Evolutionary conservation across 176 grass and related monocot genomes (phyloP).

Genomic region (Zea mays): DNA sequence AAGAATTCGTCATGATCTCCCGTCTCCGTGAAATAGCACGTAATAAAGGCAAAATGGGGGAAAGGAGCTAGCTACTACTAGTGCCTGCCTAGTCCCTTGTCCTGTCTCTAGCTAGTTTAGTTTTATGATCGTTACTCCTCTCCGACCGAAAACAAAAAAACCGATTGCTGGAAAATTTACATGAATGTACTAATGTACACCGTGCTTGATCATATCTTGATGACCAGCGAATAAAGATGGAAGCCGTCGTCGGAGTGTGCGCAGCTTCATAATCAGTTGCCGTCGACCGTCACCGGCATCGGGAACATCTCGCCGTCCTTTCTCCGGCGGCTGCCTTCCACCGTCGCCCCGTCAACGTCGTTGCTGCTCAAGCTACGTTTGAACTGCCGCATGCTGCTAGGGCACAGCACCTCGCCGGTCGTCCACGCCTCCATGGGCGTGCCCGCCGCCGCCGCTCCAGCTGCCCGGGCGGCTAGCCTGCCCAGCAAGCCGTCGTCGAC

Average conservation of each 20-base stretch:
- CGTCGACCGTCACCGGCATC: conserved; percentile 51
- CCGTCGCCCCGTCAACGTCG: conserved; percentile 38
- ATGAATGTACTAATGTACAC: conserved; percentile 43
- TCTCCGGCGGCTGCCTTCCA: conserved; percentile 29
- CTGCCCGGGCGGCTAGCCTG: conserved; percentile 14
- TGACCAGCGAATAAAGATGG: conserved; percentile 31
- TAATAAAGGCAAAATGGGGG: background rate
- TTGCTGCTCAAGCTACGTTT: conserved; percentile 42
- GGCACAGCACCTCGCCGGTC: conserved; percentile 49
- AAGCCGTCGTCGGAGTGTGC: background rate
- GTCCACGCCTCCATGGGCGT: conserved; percentile 53
- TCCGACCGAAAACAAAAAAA: background rate
- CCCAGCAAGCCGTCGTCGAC: conserved; percentile 46
- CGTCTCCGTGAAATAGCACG: background rate
- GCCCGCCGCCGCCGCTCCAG: background rate
- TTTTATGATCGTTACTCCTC: background rate
- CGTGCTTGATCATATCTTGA: conserved; percentile 40
- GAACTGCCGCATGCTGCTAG: conserved; percentile 48
- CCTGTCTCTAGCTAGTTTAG: background rate
- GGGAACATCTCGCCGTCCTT: conserved; percentile 40
- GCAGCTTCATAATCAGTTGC: conserved; percentile 33
- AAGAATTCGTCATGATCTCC: background rate
- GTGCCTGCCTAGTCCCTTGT: background rate
- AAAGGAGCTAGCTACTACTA: background rate
- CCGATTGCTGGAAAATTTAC: conserved; percentile 42